Evolutionary conservation across 2,329 filamentous ascomycete genomes (phyloP), one percentile per base, ranked within the genome.

Genomic region (Colletotrichum godetiae): DNA sequence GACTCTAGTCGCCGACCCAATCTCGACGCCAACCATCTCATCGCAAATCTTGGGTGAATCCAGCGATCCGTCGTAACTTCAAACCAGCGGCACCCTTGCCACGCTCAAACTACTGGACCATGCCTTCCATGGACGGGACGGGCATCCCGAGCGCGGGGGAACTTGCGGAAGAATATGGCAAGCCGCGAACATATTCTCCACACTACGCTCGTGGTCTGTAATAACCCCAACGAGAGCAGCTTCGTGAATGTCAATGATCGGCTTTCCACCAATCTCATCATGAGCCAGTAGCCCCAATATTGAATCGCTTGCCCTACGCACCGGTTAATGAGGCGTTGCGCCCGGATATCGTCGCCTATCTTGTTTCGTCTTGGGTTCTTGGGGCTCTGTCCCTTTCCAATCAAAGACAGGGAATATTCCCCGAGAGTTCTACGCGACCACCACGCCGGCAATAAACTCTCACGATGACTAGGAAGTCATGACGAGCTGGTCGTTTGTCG

Each of bases 311-410:
- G 13, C 31, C 15, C 65, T 27, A 53, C 37, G 42, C 59, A 37
- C 65, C 65, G 53, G 58, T 59, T 49, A 24, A 68, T 63, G 65
- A 58, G 69, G 65, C 69, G 27, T 57, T 68, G 58, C 69, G 59
- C 70, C 70, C 59, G 42, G 59, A 69, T 64, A 53, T 69, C 59
- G 33, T 69, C 70, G 35, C 66, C 55, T 60, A 64, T 72, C 70
- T 69, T 19, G 31, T 55, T 55, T 37, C 42, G 59, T 72, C 58
- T 49, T 60, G 53, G 42, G 19, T 52, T 60, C n/a, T 15, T 71
- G 19, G 33, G 27, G 46, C 63, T 67, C 56, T 67, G 68, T 67
- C 29, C n/a, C 31, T n/a, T 55, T 37, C 46, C 52, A 33, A 24
- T 62, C 60, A 24, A 62, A 35, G 19, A 10, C 10, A 12, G n/a